Evolutionary conservation across 495 filamentous ascomycete species (phyloP).

Genomic region (Stereocaulon alpinum): DNA sequence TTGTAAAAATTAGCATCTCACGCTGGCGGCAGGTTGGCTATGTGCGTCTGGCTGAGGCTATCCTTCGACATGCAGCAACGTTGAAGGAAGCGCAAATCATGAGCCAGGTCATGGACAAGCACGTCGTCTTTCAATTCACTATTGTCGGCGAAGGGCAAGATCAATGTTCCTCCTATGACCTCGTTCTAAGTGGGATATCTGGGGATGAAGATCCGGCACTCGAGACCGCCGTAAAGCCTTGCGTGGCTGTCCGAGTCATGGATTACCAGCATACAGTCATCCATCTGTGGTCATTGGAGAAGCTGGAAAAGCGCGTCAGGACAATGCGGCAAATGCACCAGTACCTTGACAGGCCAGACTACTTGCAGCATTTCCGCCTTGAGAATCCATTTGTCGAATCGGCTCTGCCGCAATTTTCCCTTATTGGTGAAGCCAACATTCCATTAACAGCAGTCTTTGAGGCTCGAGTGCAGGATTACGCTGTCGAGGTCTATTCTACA

Average conservation of each 20-base stretch:
- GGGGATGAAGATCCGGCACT: constrained; percentile 77
- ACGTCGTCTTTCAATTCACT: constrained; percentile 89
- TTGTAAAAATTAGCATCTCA: constrained; percentile 52
- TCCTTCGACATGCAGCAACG: constrained; percentile 74
- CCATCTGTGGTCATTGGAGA: constrained; percentile 89
- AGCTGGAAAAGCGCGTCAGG: constrained; percentile 75
- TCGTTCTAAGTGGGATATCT: constrained; percentile 88
- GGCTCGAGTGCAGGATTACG: constrained; percentile 87
- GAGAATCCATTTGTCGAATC: constrained; percentile 75
- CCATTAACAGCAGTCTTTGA: constrained; percentile 91
- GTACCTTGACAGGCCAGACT: constrained; percentile 89
- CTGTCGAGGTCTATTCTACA: constrained; percentile 80
- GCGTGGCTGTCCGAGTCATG: constrained; percentile 80
- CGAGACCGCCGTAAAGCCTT: constrained; percentile 76
- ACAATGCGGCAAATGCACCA: constrained; percentile 95
- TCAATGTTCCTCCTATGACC: constrained; percentile 87
- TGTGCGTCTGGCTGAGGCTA: constrained; percentile 87
- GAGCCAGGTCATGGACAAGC: constrained; percentile 93
- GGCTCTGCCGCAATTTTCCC: constrained; percentile 82
- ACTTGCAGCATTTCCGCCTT: constrained; percentile 56
- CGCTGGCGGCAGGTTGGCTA: constrained; percentile 82
- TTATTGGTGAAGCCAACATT: constrained; percentile 89
- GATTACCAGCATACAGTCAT: constrained; percentile 83
- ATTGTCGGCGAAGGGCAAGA: constrained; percentile 82
- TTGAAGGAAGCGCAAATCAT: constrained; percentile 96